Conservation (phyloP, 2,329 filamentous ascomycete genomes). For the Venturia oleaginea region DNA sequence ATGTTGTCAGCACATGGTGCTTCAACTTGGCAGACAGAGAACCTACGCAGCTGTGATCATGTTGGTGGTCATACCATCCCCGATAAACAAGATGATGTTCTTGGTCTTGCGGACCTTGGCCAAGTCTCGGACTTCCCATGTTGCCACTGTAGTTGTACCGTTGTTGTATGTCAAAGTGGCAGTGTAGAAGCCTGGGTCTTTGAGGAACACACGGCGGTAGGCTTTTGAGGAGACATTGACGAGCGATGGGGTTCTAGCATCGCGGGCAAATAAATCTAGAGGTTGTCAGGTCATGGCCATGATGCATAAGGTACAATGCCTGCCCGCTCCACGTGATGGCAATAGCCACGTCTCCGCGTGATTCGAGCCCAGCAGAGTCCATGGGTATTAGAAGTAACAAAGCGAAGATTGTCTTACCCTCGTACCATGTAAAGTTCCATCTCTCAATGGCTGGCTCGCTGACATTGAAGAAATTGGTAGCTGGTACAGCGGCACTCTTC, state of each 20-base stretch:
- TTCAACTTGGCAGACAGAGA: slow-evolving; percentile 11
- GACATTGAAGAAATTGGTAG: slow-evolving; percentile 59
- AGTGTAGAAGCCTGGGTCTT: slow-evolving; percentile 70
- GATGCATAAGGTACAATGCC: neutral
- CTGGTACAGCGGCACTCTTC: slow-evolving; percentile 43
- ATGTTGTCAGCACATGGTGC: slow-evolving; percentile 42
- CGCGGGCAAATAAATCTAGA: slow-evolving; percentile 63
- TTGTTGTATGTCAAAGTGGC: slow-evolving; percentile 70
- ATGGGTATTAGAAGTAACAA: neutral
- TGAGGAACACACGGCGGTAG: slow-evolving; percentile 65
- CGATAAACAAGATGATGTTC: slow-evolving; percentile 80
- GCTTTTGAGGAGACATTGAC: slow-evolving; percentile 76
- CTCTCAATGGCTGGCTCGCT: slow-evolving; percentile 64
- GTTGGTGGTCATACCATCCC: slow-evolving; percentile 60
- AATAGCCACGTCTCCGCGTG: too few species aligned
- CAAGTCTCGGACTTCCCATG: slow-evolving; percentile 68
- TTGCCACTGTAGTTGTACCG: slow-evolving; percentile 60
- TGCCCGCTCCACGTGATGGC: too few species aligned
- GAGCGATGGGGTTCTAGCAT: slow-evolving; percentile 57
- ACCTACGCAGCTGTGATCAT: slow-evolving; percentile 50
- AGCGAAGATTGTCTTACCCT: slow-evolving; percentile 40
- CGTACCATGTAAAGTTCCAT: slow-evolving; percentile 79
- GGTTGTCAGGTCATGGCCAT: neutral
- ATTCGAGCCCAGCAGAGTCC: too few species aligned
- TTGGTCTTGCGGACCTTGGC: slow-evolving; percentile 64